These are phyloP conservation scores for Capronia epimyces DNA, from an alignment of 2,329 filamentous ascomycete species.

Conservation along the genomic window DNA sequence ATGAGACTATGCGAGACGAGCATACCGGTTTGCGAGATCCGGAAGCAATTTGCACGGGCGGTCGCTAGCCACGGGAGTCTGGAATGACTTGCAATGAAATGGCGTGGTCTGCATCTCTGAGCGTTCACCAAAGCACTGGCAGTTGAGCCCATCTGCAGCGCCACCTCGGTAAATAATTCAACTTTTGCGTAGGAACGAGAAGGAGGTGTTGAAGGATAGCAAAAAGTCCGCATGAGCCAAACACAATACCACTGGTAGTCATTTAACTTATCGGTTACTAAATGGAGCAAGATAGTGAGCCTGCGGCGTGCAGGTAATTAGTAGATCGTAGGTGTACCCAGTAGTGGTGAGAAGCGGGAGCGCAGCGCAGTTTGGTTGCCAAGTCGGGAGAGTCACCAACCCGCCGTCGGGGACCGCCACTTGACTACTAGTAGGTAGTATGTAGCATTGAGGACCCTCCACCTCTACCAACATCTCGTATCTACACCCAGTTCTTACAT, in stretches of 20 bases:
- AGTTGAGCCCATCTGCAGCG: not conserved
- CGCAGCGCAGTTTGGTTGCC: not conserved
- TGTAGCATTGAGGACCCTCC: too few species aligned
- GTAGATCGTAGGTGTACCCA: too few species aligned
- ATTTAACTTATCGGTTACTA: too few species aligned
- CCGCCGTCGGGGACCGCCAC: too few species aligned
- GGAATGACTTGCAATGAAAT: not conserved
- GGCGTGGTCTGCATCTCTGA: not conserved
- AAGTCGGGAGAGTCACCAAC: too few species aligned
- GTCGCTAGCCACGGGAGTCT: not conserved
- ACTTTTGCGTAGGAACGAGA: not conserved
- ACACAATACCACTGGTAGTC: not conserved
- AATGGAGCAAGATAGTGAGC: too few species aligned
- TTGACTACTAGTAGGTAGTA: too few species aligned
- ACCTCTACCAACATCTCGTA: too few species aligned
- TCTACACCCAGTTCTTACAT: too few species aligned
- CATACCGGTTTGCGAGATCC: not conserved
- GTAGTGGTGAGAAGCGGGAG: too few species aligned
- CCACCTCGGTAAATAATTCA: not conserved
- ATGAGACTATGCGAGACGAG: slow-evolving; percentile 21
- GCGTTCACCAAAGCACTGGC: slow-evolving; percentile 2
- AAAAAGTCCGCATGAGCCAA: not conserved
- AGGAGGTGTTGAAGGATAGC: not conserved
- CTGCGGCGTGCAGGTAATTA: too few species aligned
- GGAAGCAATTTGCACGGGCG: not conserved